A percentile compares a stretch with the other conserved stretches of the same genome.
Conservation (phyloP, 345 rosid genomes). For the Syzygium aromaticum region DNA sequence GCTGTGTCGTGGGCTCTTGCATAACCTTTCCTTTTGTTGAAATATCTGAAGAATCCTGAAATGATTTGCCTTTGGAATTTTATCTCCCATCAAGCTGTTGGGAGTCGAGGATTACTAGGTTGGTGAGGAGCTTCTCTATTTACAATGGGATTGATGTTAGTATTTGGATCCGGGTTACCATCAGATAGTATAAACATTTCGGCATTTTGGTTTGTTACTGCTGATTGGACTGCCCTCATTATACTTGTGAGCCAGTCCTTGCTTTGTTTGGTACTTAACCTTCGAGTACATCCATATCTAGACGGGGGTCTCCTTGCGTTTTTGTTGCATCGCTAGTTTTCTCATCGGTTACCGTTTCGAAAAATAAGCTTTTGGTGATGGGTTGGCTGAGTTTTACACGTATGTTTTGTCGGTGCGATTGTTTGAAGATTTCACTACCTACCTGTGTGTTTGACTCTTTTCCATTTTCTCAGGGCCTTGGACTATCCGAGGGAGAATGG, state of each 20-base stretch:
- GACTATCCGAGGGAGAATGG: constrained; percentile 73
- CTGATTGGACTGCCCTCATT: not conserved
- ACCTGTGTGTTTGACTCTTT: not conserved
- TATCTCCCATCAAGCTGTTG: not conserved
- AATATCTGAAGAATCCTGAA: not conserved
- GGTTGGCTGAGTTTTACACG: not conserved
- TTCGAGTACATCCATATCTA: not conserved
- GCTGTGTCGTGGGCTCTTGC: not conserved
- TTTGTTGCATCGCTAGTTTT: not conserved
- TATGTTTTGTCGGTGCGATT: not conserved
- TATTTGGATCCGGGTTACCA: not conserved
- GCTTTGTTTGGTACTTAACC: not conserved
- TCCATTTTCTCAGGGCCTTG: constrained; percentile 50
- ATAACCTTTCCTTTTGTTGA: not conserved
- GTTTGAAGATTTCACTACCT: not conserved
- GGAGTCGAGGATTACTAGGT: not conserved
- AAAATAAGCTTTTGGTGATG: not conserved
- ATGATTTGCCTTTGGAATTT: not conserved
- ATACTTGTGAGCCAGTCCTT: not conserved
- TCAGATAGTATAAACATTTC: not conserved
- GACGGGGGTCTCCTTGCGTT: not conserved
- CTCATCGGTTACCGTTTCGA: not conserved
- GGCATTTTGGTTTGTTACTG: not conserved
- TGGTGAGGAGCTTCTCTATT: not conserved
- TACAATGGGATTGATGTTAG: not conserved